Percentiles rank a stretch among this genome's conserved stretches.
Conservation (phyloP, 768 basidiomycete genomes). For the Agrocybe pediades region DNA sequence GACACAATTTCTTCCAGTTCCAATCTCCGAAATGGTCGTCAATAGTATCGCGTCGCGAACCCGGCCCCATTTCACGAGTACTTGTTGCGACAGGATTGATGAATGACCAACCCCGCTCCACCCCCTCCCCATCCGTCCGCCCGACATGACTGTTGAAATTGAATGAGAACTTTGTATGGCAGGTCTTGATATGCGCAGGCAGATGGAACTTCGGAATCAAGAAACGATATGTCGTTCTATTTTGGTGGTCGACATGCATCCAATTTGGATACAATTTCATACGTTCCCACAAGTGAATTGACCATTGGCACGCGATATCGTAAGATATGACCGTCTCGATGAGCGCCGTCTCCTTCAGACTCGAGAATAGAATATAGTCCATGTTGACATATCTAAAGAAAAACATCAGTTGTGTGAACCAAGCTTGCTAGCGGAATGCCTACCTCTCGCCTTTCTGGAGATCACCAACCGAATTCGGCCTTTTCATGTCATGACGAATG, state of each 20-base stretch:
- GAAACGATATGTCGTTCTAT: neutral
- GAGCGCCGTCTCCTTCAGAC: neutral
- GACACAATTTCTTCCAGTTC: neutral
- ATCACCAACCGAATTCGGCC: slow-evolving; percentile 20
- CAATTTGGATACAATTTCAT: neutral
- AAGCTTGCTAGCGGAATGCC: neutral
- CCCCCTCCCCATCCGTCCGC: neutral
- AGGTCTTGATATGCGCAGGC: neutral
- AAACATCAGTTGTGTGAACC: neutral
- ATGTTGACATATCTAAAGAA: neutral
- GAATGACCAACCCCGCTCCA: neutral
- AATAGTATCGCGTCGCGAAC: neutral
- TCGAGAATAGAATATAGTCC: neutral
- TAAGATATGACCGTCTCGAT: neutral
- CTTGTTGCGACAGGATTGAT: neutral
- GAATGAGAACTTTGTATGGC: neutral
- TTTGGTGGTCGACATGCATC: neutral
- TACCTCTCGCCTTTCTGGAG: slow-evolving; percentile 23
- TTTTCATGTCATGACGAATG: slow-evolving; percentile 17
- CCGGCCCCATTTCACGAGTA: neutral
- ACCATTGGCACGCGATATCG: neutral
- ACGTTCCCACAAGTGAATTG: neutral
- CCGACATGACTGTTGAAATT: neutral
- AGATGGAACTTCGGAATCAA: neutral
- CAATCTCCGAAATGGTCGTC: neutral